Base-by-base conservation (phyloP, 257 asterid genomes). In the Thymus quinquecostatus region DNA sequence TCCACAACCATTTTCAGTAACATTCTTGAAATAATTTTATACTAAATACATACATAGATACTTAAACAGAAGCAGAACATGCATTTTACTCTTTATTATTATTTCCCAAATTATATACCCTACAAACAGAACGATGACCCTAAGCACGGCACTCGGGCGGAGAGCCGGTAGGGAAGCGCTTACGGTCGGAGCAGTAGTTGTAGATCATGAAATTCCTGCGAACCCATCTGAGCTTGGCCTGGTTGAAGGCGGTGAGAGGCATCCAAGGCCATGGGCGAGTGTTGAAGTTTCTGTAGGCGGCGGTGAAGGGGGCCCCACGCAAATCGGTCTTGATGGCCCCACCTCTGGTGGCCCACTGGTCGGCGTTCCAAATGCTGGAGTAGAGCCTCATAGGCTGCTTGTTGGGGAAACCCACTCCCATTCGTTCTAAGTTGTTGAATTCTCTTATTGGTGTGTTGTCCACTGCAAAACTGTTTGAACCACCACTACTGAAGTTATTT, bases 341-440 rank as follows among this genome's bases (percentile, higher is more conserved):
- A 7, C 90, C 92, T 74, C 87, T 80, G 0, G 96, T 86, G 14
- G 96, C 96, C 96, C 92, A 86, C 59, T 88, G 73, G 49, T 86
- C 90, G 0, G 92, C 96, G 29, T 88, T 75, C 88, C 88, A 88
- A 1, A 88, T 64, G 75, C 96, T 88, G 0, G 84, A 79, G 32
- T 82, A 82, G 3, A 82, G 76, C 77, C 62, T 84, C 96, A 88
- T 88, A 0, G 85, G 65, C 68, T 86, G 96, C 11, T 7, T 56
- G 9, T 75, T 72, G 0, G 96, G 92, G 53, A 84, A 84, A 30
- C 65, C 63, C 13, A 86, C 86, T 3, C 90, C 90, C 1, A 6
- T 45, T 0, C 48, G 40, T 8, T 81, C 92, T 72, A 87, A 7
- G 58, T 89, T 87, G 83, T 82, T 89, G 92, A 87, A 81, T 29